Conservation (phyloP, 306 rosid species). For the Ceratonia siliqua region DNA sequence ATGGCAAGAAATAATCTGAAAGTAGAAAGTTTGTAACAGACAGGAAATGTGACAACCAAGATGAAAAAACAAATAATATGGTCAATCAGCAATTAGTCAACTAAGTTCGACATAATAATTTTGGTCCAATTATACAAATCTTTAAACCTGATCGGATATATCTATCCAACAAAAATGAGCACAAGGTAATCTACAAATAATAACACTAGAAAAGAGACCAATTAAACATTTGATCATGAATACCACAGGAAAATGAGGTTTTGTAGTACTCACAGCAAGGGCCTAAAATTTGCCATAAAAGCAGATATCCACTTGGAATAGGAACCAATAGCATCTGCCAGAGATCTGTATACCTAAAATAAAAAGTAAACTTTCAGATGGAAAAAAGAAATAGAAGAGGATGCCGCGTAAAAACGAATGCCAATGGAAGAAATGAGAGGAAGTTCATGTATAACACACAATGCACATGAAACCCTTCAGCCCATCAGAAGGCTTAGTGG, state of each 20-base stretch:
- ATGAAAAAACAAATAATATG: background rate
- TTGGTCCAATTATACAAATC: conserved; percentile 14
- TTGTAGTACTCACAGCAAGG: conserved; percentile 69
- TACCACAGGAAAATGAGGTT: conserved; percentile 31
- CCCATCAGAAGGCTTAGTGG: conserved; percentile 72
- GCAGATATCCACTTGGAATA: conserved; percentile 84
- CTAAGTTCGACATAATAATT: conserved; percentile 21
- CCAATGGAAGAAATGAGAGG: conserved; percentile 27
- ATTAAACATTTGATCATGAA: conserved; percentile 5
- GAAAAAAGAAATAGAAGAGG: conserved; percentile 24
- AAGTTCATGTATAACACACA: conserved; percentile 51
- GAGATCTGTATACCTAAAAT: conserved; percentile 85
- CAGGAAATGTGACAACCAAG: conserved; percentile 27
- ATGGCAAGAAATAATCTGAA: conserved; percentile 89
- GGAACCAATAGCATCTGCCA: conserved; percentile 90
- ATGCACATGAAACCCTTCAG: conserved; percentile 82
- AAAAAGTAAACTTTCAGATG: conserved; percentile 35
- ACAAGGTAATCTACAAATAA: conserved; percentile 16
- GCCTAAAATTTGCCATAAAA: conserved; percentile 68
- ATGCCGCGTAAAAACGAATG: conserved; percentile 37
- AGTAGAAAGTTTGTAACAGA: conserved; percentile 40
- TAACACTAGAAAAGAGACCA: background rate
- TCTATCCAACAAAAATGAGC: conserved; percentile 20
- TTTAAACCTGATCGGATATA: conserved; percentile 10
- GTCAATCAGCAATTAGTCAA: conserved; percentile 30